Base-by-base conservation (phyloP, 345 rosid genomes). In the Excoecaria agallocha region DNA sequence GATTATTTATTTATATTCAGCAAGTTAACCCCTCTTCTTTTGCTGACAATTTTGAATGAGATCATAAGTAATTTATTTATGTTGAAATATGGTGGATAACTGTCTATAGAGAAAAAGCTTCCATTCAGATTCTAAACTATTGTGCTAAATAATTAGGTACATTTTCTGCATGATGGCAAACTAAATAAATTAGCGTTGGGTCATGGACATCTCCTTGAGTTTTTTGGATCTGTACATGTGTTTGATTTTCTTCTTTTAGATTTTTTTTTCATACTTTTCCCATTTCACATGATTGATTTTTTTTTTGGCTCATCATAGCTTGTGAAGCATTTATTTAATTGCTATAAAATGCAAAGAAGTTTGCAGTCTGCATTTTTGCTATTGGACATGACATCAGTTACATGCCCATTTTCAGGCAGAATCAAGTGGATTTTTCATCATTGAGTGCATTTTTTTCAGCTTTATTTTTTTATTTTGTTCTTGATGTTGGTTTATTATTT, bases 321-420 rank as follows among this genome's bases (percentile, higher is more conserved):
- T 55, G 59, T 11, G 17, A 63, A 63, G 49, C 49, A 38, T 63
- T 38, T 11, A 39, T 8, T 63, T 63, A 2, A 17, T 58, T 9
- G 6, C n/a, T 19, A 17, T 30, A 11, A 46, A 38, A 62, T 62
- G 22, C 17, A 66, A 3, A 45, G 51, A 3, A 41, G 56, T 67
- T 67, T 22, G 30, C 56, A 39, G 30, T 6, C 20, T 67, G 70
- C 16, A 48, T 15, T 49, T 49, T 25, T 3, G 0, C 8, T 20
- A 50, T 50, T 19, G 9, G 12, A 8, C 10, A 30, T 16, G 38
- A 16, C 24, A 11, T 25, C 37, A 48, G 55, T 49, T 6, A 13
- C 35, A 46, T 71, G 56, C 74, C 39, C 39, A 60, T 68, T 68
- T 17, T 2, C 73, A 39, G 48, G 10, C 37, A 37, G 49, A 43